phyloP scores from a whole-genome alignment of 2,329 filamentous ascomycete genomes.

The Didymella lethalis region DNA sequence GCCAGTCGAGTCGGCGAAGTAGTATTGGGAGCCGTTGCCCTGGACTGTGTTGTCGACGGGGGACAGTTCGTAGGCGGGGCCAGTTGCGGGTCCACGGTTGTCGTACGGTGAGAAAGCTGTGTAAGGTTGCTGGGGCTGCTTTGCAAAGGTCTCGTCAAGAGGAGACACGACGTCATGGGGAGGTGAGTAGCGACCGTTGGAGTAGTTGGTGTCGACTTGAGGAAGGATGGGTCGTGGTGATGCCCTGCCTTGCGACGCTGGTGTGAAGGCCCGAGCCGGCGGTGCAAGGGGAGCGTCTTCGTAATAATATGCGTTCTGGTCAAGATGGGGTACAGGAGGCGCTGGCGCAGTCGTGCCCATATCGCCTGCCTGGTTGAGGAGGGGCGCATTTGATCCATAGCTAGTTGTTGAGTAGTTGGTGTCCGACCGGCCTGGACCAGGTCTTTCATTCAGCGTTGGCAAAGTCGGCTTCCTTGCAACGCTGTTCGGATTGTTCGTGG shows the following conservation, averaged over 20 bases:
- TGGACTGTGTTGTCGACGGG: constrained; percentile 43
- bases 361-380: constrained; percentile 66
- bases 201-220: constrained; percentile 42
- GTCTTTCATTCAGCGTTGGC: constrained; percentile 54
- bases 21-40: constrained; percentile 27
- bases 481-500: constrained; percentile 38
- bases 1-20: constrained; percentile 32
- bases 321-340: constrained; percentile 42
- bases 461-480: constrained; percentile 47
- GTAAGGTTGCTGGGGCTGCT: constrained; percentile 29
- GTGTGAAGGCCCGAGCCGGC: constrained; percentile 38
- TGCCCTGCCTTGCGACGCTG: constrained; percentile 42
- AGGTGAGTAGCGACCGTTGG: constrained; percentile 34
- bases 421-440: constrained; percentile 49
- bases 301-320: constrained; percentile 43
- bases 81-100: constrained; percentile 34
- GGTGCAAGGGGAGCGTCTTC: constrained; percentile 35
- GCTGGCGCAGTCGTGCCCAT: constrained; percentile 60
- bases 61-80: constrained; percentile 46
- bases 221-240: constrained; percentile 41
- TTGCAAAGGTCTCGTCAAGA: constrained; percentile 27
- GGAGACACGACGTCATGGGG: constrained; percentile 36
- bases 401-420: constrained; percentile 64
- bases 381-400: constrained; percentile 69
- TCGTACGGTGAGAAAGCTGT: constrained; percentile 46